Evolutionary conservation across 371 early-diverging fungal species (phyloP), one percentile per base, ranked within the genome.

Genomic region (Umbelopsis sp.): DNA sequence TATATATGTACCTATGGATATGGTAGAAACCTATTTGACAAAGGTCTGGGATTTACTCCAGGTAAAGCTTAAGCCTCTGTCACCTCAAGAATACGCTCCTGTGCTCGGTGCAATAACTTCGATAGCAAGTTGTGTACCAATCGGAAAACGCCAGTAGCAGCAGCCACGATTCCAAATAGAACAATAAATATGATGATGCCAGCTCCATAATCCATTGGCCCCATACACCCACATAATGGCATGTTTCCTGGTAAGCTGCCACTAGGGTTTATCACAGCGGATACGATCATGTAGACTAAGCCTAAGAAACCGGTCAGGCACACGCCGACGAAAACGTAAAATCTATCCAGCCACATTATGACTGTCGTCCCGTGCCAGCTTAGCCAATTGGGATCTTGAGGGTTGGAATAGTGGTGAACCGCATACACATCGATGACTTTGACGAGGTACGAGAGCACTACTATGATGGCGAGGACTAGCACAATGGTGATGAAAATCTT

Each of bases 101-200:
- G 70, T 35, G 69, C 66, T 38, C 67, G 38, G 25, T 69, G 52
- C 50, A 74, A 69, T 29, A 63, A 16, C 12, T 67, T 38, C 46
- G 74, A 74, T 18, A 70, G 63, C 4, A 68, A 35, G 3, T 63
- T 37, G 63, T 73, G 35, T 57, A 57, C 57, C 16, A 57, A n/a
- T 35, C 6, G 35, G 32, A 35, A 77, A 9, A 74, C 69, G 2
- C 73, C 74, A 45, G 67, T 67, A 38, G 73, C 38, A 50, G 66
- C 73, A 44, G 69, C 73, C 24, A 74, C 11, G 18, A 77, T 68
- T 12, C 73, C 73, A 69, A 74, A 72, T 11, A 71, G 35, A 38
- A 74, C 50, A 18, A 70, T 65, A 9, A 69, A 25, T 6, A 74
- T 24, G 3, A 51, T 35, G 44, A 69, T 44, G 18, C 65, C 53